phyloP scores from a whole-genome alignment of 73 alveolate genomes.

The Paramecium primaurelia region DNA sequence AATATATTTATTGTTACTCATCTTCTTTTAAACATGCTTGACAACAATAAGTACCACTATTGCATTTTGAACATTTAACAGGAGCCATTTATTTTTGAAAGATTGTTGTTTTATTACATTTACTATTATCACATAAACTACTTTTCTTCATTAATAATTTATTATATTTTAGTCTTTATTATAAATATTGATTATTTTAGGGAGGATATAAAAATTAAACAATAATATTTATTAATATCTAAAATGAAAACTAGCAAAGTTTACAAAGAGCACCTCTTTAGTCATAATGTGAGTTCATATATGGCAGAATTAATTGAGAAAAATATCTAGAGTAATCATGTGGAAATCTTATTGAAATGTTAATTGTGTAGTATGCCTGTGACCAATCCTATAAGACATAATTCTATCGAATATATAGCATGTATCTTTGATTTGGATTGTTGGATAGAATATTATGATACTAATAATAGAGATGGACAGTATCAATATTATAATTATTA shows the following conservation, averaged over 20 bases:
- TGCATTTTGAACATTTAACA: not conserved
- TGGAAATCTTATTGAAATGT: not conserved
- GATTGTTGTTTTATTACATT: constrained; percentile 3
- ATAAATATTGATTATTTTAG: not conserved
- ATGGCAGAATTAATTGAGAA: not conserved
- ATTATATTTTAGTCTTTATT: not conserved
- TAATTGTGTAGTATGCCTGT: not conserved
- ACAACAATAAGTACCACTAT: not conserved
- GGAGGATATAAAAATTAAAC: not conserved
- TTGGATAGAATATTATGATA: not conserved
- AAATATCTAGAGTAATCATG: not conserved
- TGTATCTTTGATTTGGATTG: not conserved
- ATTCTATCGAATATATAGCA: not conserved
- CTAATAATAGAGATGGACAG: not conserved
- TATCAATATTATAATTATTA: not conserved
- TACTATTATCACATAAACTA: not conserved
- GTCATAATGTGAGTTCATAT: not conserved
- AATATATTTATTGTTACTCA: not conserved
- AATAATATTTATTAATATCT: not conserved
- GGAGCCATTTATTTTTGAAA: not conserved
- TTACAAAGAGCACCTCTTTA: not conserved
- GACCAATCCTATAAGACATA: not conserved
- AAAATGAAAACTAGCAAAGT: not conserved
- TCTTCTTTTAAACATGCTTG: constrained; percentile 2
- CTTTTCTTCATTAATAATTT: not conserved